phyloP scores from a whole-genome alignment of 1,284 basidiomycete genomes.

The Ustilago xerochloae region DNA sequence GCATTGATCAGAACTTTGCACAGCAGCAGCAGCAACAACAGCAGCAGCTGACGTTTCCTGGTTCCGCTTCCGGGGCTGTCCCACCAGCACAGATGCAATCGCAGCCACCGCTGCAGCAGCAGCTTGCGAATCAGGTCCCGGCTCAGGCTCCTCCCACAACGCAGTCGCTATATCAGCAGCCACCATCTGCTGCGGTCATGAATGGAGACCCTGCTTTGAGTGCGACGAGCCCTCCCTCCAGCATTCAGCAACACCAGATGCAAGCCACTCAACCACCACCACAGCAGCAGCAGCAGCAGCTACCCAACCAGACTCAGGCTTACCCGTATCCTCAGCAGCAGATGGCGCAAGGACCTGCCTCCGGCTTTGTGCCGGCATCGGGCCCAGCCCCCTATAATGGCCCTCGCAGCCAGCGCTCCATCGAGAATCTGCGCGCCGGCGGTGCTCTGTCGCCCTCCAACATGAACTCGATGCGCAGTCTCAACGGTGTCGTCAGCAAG shows the following conservation, averaged over 20 bases:
- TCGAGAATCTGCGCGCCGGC: conserved; percentile 56
- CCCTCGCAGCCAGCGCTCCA: conserved; percentile 56
- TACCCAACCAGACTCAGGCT: conserved; percentile 14
- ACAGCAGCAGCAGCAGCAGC: conserved; percentile 24
- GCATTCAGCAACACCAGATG: conserved; percentile 30
- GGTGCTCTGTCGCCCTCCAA: conserved; percentile 47
- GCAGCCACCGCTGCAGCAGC: conserved; percentile 6
- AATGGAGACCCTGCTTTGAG: conserved; percentile 20
- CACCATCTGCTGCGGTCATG: conserved; percentile 3
- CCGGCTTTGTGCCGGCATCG: conserved; percentile 6
- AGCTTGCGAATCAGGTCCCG: conserved; percentile 3
- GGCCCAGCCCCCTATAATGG: conserved; percentile 44
- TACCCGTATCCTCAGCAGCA: conserved; percentile 33
- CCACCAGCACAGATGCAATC: conserved; percentile 9
- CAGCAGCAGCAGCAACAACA: conserved; percentile 18
- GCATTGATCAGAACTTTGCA: conserved; percentile 15
- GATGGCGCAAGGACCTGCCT: conserved; percentile 1
- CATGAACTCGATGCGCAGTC: conserved; percentile 47
- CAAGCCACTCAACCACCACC: conserved; percentile 6
- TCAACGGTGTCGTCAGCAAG: conserved; percentile 54
- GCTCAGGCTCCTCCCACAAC: background rate
- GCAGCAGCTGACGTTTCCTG: conserved; percentile 14
- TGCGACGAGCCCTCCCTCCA: conserved; percentile 20
- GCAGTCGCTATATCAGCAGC: conserved; percentile 25
- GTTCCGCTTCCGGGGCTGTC: background rate